Conservation (phyloP, 176 grass and related monocot species). For the Juncus inflexus region DNA sequence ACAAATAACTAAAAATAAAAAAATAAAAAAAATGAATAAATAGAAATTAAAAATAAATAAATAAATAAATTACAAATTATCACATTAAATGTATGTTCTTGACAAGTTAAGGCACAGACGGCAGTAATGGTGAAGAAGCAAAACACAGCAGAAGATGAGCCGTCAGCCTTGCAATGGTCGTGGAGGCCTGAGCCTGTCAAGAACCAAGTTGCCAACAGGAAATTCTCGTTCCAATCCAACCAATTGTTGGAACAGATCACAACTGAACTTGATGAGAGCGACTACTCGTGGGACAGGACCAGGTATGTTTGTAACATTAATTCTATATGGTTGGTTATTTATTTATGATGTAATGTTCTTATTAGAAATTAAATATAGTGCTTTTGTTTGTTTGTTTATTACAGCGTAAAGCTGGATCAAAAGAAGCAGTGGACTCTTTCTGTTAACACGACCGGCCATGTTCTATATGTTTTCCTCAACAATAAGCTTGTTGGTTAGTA, state of each 20-base stretch:
- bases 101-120: slow-evolving; percentile 61
- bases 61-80: too few species aligned
- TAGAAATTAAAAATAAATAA: too few species aligned
- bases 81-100: too few species aligned
- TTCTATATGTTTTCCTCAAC: slow-evolving; percentile 40
- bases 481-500: slow-evolving; percentile 27
- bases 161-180: slow-evolving; percentile 32
- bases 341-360: background rate
- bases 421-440: slow-evolving; percentile 22
- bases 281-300: slow-evolving; percentile 86
- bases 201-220: background rate
- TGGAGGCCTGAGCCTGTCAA: slow-evolving; percentile 32
- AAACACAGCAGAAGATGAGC: slow-evolving; percentile 3
- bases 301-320: slow-evolving; percentile 30
- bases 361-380: background rate
- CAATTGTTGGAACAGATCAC: slow-evolving; percentile 36
- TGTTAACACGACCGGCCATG: slow-evolving; percentile 32
- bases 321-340: background rate
- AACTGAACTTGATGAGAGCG: slow-evolving; percentile 48
- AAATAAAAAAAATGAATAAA: background rate
- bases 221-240: slow-evolving; percentile 17
- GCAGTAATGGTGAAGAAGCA: slow-evolving; percentile 65
- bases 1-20: background rate
- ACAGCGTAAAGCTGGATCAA: slow-evolving; percentile 12
- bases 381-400: slow-evolving; percentile 9